Percentiles rank a stretch among this genome's conserved stretches.
Evolutionary conservation across 805 yeast genomes (phyloP).

Genomic region (Debaryomyces maramus): DNA sequence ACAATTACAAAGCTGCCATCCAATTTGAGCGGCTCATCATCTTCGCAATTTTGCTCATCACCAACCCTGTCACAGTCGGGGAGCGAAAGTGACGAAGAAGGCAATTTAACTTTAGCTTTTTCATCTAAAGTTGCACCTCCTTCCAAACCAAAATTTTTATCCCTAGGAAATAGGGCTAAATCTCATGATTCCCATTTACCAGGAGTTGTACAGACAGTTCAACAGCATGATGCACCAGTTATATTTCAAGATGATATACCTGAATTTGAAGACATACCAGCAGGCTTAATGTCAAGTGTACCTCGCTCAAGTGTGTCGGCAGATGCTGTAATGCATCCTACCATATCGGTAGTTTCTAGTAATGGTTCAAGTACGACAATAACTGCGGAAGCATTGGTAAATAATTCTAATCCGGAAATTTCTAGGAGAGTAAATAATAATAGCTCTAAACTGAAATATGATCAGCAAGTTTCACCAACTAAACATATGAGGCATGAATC

Average conservation of each 20-base stretch:
- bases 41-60: slow-evolving; percentile 10
- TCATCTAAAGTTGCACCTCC: slow-evolving; percentile 38
- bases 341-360: slow-evolving; percentile 14
- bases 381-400: slow-evolving; percentile 9
- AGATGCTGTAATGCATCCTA: slow-evolving; percentile 11
- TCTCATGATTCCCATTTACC: slow-evolving; percentile 45
- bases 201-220: slow-evolving; percentile 17
- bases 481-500: background rate
- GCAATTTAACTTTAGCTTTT: slow-evolving; percentile 46
- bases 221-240: slow-evolving; percentile 27
- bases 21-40: slow-evolving; percentile 8
- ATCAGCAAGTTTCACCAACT: background rate
- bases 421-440: background rate
- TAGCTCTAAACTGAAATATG: background rate
- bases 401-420: background rate
- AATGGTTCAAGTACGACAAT: slow-evolving; percentile 19
- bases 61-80: slow-evolving; percentile 14
- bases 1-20: background rate
- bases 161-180: slow-evolving; percentile 35
- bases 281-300: slow-evolving; percentile 32
- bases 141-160: slow-evolving; percentile 34
- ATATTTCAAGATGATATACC: slow-evolving; percentile 30
- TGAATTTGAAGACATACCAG: slow-evolving; percentile 45
- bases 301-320: slow-evolving; percentile 26
- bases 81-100: slow-evolving; percentile 37